Conservation (phyloP, 1,284 basidiomycete genomes). For the Phellopilus nigrolimitatus region DNA sequence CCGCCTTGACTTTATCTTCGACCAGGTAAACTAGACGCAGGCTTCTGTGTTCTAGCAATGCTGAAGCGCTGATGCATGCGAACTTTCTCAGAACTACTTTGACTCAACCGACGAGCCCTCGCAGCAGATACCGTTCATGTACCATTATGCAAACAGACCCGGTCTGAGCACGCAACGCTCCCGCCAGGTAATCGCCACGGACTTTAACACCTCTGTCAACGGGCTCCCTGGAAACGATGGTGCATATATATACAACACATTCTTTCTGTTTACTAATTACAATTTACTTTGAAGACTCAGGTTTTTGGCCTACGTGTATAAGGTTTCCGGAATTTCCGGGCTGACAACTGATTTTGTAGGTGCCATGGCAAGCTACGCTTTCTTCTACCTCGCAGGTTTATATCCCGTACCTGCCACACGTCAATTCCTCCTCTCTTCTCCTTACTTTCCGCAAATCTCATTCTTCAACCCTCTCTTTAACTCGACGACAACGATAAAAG, state of each 20-base stretch:
- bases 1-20: constrained; percentile 53
- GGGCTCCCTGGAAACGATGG: constrained; percentile 62
- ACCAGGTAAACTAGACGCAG: constrained; percentile 31
- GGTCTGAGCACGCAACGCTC: constrained; percentile 52
- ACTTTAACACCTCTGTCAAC: constrained; percentile 49
- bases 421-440: constrained; percentile 56
- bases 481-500: constrained; percentile 50
- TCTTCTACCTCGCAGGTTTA: constrained; percentile 55
- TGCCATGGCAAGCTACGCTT: constrained; percentile 66
- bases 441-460: constrained; percentile 55
- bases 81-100: constrained; percentile 39
- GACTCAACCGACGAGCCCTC: constrained; percentile 58
- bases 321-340: constrained; percentile 1
- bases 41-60: background rate
- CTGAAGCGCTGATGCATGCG: background rate
- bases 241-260: constrained; percentile 24
- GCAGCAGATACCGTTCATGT: constrained; percentile 61
- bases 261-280: background rate
- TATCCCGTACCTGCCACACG: constrained; percentile 59
- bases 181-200: constrained; percentile 48
- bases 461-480: constrained; percentile 55
- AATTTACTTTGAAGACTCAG: background rate
- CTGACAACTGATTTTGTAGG: constrained; percentile 33
- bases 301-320: constrained; percentile 1
- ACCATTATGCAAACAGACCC: constrained; percentile 55